Percentiles rank a stretch among this genome's conserved stretches.
phyloP scores from a whole-genome alignment of 192 early-diverging fungal species.

The Thoreauomyces humboldtii region DNA sequence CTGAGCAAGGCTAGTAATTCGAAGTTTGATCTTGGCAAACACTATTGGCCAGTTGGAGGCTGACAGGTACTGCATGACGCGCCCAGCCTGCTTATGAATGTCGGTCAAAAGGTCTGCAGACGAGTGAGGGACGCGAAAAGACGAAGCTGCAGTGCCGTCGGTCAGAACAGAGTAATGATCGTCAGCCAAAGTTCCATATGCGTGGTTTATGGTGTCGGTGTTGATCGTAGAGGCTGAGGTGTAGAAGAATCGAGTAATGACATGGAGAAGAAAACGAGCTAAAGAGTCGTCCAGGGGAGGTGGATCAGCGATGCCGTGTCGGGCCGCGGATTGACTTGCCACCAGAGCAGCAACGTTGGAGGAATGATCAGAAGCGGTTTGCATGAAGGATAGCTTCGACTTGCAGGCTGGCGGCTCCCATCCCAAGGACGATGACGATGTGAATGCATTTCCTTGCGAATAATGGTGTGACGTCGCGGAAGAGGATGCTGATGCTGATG shows the following conservation, averaged over 20 bases:
- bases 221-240: slow-evolving; percentile 40
- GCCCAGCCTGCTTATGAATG: slow-evolving; percentile 79
- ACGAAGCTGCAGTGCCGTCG: slow-evolving; percentile 10
- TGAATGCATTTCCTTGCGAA: too few species aligned
- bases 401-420: too few species aligned
- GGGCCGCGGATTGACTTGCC: too few species aligned
- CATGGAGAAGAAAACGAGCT: slow-evolving; percentile 62
- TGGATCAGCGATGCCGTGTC: slow-evolving; percentile 52
- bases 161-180: slow-evolving; percentile 17
- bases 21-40: slow-evolving; percentile 37
- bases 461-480: too few species aligned
- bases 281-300: slow-evolving; percentile 73
- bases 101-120: slow-evolving; percentile 44
- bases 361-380: slow-evolving; percentile 23
- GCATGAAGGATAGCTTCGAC: too few species aligned
- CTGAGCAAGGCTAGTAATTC: slow-evolving; percentile 21
- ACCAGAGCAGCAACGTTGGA: too few species aligned
- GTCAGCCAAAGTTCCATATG: slow-evolving; percentile 14
- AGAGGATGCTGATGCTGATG: too few species aligned
- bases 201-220: slow-evolving; percentile 47
- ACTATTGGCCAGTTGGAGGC: slow-evolving; percentile 87
- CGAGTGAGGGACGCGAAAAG: not conserved
- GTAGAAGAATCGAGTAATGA: slow-evolving; percentile 66
- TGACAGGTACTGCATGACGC: slow-evolving; percentile 82
- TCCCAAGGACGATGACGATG: too few species aligned